These are phyloP conservation scores for Graphium sp. DNA, from an alignment of 2,329 filamentous ascomycete species.

Conservation along the genomic window DNA sequence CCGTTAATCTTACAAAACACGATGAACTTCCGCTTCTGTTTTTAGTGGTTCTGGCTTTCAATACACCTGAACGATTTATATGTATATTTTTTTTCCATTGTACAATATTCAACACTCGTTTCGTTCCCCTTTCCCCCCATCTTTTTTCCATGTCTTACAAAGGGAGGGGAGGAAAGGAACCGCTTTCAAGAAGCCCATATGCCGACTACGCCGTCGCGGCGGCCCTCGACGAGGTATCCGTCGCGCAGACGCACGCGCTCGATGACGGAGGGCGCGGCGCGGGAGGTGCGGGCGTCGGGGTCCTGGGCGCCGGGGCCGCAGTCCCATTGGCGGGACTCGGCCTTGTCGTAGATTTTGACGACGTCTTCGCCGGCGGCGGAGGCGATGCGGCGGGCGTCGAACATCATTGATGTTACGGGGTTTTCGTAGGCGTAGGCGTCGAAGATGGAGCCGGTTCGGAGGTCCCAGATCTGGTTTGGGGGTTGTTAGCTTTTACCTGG, in stretches of 20 bases:
- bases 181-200: conserved; percentile 65
- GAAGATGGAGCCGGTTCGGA: conserved; percentile 85
- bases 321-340: conserved; percentile 90
- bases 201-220: conserved; percentile 73
- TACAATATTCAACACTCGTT: too few species aligned
- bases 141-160: too few species aligned
- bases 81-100: too few species aligned
- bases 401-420: conserved; percentile 92
- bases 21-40: too few species aligned
- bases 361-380: conserved; percentile 82
- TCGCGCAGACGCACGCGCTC: conserved; percentile 84
- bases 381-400: conserved; percentile 79
- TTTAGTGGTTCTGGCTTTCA: too few species aligned
- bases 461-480: conserved; percentile 94
- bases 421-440: conserved; percentile 94
- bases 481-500: not conserved
- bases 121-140: too few species aligned
- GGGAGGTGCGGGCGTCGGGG: conserved; percentile 39
- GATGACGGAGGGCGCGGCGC: conserved; percentile 55
- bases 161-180: too few species aligned
- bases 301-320: conserved; percentile 68
- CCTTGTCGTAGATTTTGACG: conserved; percentile 96
- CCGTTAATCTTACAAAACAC: too few species aligned
- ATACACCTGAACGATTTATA: too few species aligned
- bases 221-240: conserved; percentile 82